Evolutionary conservation across 2,329 filamentous ascomycete genomes (phyloP).

Genomic region (Colletotrichum limetticola): DNA sequence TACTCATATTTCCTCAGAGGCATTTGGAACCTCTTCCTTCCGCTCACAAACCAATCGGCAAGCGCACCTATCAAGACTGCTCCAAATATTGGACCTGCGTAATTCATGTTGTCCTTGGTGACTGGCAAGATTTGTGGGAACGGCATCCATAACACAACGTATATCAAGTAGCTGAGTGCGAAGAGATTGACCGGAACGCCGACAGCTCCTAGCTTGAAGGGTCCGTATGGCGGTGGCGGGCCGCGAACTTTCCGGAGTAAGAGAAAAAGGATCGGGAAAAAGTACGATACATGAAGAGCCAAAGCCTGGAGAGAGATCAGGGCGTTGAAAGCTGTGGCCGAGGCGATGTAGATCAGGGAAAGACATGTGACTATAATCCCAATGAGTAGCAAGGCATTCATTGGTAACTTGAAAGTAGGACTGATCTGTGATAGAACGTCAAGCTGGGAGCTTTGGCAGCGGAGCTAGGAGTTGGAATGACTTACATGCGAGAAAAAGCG

Average conservation of each 20-base stretch:
- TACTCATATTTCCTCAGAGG: neutral
- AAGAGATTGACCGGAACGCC: neutral
- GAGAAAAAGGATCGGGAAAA: neutral
- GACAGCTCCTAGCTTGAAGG: neutral
- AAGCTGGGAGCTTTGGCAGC: neutral
- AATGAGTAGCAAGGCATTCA: neutral
- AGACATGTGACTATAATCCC: neutral
- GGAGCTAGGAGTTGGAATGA: rapidly evolving
- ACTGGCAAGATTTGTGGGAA: constrained; percentile 10
- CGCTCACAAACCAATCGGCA: neutral
- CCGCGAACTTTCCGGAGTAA: neutral
- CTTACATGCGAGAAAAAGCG: neutral
- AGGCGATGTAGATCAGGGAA: neutral
- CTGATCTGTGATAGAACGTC: neutral
- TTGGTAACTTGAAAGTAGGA: neutral
- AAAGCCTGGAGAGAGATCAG: neutral
- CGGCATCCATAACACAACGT: constrained; percentile 15
- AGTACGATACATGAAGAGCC: neutral
- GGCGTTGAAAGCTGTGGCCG: neutral
- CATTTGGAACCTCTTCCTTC: neutral
- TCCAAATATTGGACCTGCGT: neutral
- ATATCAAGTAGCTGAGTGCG: neutral
- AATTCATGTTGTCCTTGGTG: constrained; percentile 10
- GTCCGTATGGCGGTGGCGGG: neutral
- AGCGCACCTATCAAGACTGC: neutral